phyloP scores from a whole-genome alignment of 345 rosid genomes.

The Euclidium syriacum region DNA sequence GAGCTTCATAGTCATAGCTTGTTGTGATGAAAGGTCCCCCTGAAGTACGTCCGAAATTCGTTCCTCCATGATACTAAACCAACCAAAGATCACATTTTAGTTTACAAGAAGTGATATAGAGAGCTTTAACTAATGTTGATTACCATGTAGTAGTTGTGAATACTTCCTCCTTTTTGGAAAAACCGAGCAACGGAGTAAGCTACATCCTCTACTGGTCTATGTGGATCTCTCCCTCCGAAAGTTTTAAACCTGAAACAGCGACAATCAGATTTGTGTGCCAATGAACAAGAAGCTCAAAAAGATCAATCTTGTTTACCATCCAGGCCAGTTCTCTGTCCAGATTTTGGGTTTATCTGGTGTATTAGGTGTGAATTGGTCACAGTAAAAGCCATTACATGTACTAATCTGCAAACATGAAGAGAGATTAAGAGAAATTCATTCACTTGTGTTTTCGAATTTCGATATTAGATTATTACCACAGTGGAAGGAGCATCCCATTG shows the following conservation, averaged over 20 bases:
- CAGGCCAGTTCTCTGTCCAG: constrained; percentile 99
- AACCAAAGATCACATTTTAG: background rate
- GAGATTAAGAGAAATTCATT: background rate
- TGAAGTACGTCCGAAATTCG: constrained; percentile 91
- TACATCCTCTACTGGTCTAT: constrained; percentile 84
- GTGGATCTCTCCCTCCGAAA: constrained; percentile 87
- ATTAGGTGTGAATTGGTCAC: constrained; percentile 75
- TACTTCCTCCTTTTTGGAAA: constrained; percentile 85
- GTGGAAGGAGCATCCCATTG: constrained; percentile 72
- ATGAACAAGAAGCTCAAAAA: constrained; percentile 9
- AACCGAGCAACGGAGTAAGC: constrained; percentile 89
- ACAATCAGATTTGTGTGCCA: background rate
- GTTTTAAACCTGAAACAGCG: constrained; percentile 67
- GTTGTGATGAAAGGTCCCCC: constrained; percentile 97
- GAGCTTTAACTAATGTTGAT: background rate
- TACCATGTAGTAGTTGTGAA: constrained; percentile 96
- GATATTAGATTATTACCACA: constrained; percentile 49
- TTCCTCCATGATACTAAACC: constrained; percentile 91
- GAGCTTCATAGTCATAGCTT: constrained; percentile 98
- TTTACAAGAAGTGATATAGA: background rate
- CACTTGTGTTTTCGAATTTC: background rate
- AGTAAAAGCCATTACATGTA: constrained; percentile 82
- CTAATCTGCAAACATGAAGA: constrained; percentile 45
- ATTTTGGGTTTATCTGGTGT: constrained; percentile 83
- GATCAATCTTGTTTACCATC: constrained; percentile 66